A percentile compares a stretch with the other conserved stretches of the same genome.
phyloP scores from a whole-genome alignment of 257 asterid genomes.

The Solanum boliviense region DNA sequence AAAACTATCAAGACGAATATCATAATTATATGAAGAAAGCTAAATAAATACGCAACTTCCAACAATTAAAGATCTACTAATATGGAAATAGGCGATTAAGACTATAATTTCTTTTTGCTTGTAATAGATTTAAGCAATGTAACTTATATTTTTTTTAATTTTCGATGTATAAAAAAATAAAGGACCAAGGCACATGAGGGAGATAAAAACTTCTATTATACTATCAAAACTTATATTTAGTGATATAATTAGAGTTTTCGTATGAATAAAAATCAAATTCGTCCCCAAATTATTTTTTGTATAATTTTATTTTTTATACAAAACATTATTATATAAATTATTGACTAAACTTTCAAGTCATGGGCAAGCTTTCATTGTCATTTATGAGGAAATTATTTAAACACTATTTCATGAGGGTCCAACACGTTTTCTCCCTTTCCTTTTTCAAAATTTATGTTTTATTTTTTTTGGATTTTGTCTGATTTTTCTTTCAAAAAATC shows the following conservation, averaged over 20 bases:
- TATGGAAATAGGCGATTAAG: neutral
- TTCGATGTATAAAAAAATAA: no score
- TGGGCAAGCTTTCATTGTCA: neutral
- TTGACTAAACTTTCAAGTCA: neutral
- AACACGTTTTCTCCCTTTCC: neutral
- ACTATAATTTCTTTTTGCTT: neutral
- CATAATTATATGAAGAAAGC: neutral
- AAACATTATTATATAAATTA: neutral
- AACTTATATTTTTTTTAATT: no score
- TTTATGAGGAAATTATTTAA: neutral
- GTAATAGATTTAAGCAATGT: neutral
- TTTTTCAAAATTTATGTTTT: neutral
- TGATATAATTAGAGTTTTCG: neutral
- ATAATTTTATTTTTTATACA: no score
- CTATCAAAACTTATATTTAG: neutral
- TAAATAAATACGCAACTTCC: neutral
- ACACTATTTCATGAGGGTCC: neutral
- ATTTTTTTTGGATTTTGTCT: neutral
- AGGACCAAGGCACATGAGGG: neutral
- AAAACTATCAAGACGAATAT: no score
- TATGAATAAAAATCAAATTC: neutral
- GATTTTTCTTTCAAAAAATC: neutral
- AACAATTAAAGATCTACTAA: neutral
- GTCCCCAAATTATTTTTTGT: neutral
- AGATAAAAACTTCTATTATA: neutral